Conservation (phyloP, 2,329 filamentous ascomycete genomes). For the Fusarium temperatum region DNA sequence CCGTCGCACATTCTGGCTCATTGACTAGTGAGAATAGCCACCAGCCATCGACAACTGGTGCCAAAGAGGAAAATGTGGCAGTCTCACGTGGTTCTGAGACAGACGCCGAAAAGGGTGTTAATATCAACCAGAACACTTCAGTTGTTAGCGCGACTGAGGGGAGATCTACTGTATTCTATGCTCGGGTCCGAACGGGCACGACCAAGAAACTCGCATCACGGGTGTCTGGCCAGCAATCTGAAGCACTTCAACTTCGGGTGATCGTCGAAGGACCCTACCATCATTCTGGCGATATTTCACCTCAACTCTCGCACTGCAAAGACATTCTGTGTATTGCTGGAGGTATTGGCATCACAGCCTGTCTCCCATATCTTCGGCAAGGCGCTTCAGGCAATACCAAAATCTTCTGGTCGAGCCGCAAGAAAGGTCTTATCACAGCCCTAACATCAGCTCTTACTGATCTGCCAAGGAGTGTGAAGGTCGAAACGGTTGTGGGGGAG, state of each 20-base stretch:
- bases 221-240: not conserved
- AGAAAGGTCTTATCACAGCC: slow-evolving; percentile 24
- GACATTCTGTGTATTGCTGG: slow-evolving; percentile 45
- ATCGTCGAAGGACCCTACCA: slow-evolving; percentile 43
- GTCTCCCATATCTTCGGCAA: slow-evolving; percentile 40
- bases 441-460: slow-evolving; percentile 19
- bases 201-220: slow-evolving; percentile 32
- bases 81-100: slow-evolving; percentile 14
- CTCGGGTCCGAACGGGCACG: slow-evolving; percentile 38
- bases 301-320: slow-evolving; percentile 37
- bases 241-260: slow-evolving; percentile 30
- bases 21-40: not conserved
- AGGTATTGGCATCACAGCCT: slow-evolving; percentile 46
- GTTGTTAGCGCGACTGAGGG: not conserved
- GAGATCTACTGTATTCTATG: slow-evolving; percentile 3
- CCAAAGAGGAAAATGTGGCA: not conserved
- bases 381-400: slow-evolving; percentile 16
- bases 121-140: not conserved
- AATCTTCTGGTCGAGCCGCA: slow-evolving; percentile 42
- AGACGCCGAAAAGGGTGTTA: not conserved
- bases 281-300: slow-evolving; percentile 28
- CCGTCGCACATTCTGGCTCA: slow-evolving; percentile 27
- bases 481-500: slow-evolving; percentile 36
- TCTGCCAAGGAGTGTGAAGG: slow-evolving; percentile 26
- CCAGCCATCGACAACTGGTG: not conserved